Base-by-base conservation (phyloP, 2,329 filamentous ascomycete genomes). In the Venturia oleaginea region DNA sequence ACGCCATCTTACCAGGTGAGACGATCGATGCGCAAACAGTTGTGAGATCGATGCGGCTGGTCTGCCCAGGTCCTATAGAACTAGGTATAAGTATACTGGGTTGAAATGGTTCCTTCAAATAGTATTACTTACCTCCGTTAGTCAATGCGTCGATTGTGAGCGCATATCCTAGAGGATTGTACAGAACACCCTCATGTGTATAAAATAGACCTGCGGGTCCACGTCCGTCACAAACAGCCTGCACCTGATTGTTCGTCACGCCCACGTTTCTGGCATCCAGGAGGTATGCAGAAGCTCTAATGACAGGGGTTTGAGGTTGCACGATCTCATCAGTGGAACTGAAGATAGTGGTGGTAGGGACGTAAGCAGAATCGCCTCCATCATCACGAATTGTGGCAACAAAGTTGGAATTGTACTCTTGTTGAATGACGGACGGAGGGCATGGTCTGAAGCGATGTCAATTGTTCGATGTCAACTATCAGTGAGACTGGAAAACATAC, bases 301-400 rank as follows among this genome's bases (percentile, higher is more conserved):
- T 72, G 3, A 80, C 82, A 7, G 37, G 38, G 37, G 68, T 68
- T 70, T 82, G 78, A 1, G 81, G 83, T 70, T 83, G 70, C 1
- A 84, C 80, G 61, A 84, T 75, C 68, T 84, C 78, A 66, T 84
- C 81, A 32, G 77, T 71, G 15, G 74, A 72, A 0, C 78, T 80
- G 72, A 81, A 84, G 57, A 85, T 73, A 0, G 76, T 81, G 0
- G 83, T 84, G 0, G 81, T 84, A 0, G 81, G 81, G 0, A 85
- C 80, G 67, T 82, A 84, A 4, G 80, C 80, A 0, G 78, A 79
- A 62, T 81, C 80, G 0, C 82, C 82, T 30, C 75, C 77, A 55
- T 78, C 72, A 10, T 66, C 67, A 15, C 80, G 75, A 3, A 84
- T 70, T 0, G 73, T 74, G 4, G 65, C 68, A 65, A 83, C 73